phyloP scores from a whole-genome alignment of 106 monocot genomes.

The Amphibolis antarctica region DNA sequence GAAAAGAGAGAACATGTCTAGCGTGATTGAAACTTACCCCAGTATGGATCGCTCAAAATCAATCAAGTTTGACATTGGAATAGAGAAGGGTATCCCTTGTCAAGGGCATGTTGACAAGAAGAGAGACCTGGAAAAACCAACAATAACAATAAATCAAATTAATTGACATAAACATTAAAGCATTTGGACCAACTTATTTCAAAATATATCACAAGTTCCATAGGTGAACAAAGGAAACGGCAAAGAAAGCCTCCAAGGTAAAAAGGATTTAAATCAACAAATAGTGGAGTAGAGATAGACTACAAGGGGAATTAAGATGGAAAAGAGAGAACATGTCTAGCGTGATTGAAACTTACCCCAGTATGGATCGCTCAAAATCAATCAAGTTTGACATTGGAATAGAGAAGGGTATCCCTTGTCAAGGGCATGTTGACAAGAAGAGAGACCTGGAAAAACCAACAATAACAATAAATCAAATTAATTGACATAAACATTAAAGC shows the following conservation, averaged over 20 bases:
- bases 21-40: too few species aligned
- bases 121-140: too few species aligned
- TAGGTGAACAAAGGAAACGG: background rate
- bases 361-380: too few species aligned
- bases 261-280: background rate
- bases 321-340: too few species aligned
- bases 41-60: too few species aligned
- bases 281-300: background rate
- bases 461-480: background rate
- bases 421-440: slow-evolving; percentile 77
- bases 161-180: too few species aligned
- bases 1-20: too few species aligned
- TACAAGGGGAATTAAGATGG: background rate
- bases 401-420: slow-evolving; percentile 96
- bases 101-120: too few species aligned
- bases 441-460: slow-evolving; percentile 35
- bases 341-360: background rate
- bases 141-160: too few species aligned
- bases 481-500: background rate
- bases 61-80: too few species aligned
- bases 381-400: slow-evolving; percentile 94
- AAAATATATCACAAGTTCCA: background rate
- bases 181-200: background rate
- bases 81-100: too few species aligned
- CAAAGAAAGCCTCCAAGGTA: background rate